These are phyloP conservation scores for Ormosia semicastrata DNA, from an alignment of 306 rosid species.

Conservation along the genomic window DNA sequence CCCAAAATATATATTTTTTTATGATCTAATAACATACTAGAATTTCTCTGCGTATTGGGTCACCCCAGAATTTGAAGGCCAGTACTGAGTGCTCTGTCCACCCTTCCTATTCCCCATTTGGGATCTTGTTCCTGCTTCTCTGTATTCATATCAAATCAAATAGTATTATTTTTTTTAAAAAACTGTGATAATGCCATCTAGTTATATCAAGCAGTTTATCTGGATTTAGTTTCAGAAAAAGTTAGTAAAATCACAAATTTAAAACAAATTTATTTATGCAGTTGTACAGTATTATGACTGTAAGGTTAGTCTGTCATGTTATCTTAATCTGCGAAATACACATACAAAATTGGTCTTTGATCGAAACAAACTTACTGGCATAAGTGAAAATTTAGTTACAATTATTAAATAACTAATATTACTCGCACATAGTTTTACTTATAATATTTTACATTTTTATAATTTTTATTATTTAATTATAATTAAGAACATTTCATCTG, in stretches of 20 bases:
- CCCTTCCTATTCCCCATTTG: no score
- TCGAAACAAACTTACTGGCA: background rate
- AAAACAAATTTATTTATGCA: background rate
- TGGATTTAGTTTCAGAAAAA: background rate
- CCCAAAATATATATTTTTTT: no score
- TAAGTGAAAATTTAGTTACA: no score
- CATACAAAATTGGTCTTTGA: background rate
- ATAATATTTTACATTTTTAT: no score
- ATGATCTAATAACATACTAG: no score
- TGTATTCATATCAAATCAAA: background rate
- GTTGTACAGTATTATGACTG: no score
- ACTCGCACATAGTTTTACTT: no score
- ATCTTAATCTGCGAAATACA: background rate
- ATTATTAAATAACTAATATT: no score
- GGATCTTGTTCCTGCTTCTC: background rate
- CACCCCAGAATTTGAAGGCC: background rate
- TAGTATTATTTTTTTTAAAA: no score
- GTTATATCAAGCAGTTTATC: background rate
- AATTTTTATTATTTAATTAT: no score
- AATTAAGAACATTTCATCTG: no score
- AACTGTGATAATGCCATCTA: background rate
- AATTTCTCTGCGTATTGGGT: background rate
- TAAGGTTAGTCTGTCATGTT: background rate
- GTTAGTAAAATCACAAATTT: background rate
- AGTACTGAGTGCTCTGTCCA: background rate